Conservation (phyloP, 139 green algal genomes). For the Asterochloris erici region DNA sequence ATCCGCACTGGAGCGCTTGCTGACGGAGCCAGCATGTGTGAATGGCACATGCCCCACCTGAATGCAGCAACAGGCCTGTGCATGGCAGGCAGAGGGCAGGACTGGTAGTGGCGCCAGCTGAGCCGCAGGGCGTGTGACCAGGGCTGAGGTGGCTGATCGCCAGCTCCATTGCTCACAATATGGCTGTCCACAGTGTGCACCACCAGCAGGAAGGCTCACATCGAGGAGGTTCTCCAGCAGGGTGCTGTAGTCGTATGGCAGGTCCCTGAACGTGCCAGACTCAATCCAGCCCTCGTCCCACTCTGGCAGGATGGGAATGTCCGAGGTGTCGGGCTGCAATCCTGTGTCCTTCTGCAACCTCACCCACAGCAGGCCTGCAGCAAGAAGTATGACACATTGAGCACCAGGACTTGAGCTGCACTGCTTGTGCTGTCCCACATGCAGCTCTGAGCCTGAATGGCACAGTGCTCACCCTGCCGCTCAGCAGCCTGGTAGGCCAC, state of each 20-base stretch:
- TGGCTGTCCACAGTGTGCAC: too few relatives aligned
- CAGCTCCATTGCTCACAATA: too few relatives aligned
- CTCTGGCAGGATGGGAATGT: conserved; percentile 39
- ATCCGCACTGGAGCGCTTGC: conserved; percentile 27
- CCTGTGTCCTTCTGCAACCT: not conserved
- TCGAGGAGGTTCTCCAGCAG: conserved; percentile 51
- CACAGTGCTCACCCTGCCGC: conserved; percentile 23
- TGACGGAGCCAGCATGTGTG: conserved; percentile 47
- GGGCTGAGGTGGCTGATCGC: too few relatives aligned
- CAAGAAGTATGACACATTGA: not conserved
- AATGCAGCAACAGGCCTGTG: too few relatives aligned
- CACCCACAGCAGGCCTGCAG: conserved; percentile 44
- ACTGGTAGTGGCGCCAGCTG: too few relatives aligned
- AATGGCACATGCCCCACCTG: conserved; percentile 44
- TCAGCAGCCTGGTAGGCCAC: conserved; percentile 33
- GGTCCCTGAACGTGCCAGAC: conserved; percentile 27
- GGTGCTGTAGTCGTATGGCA: conserved; percentile 37
- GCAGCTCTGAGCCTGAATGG: not conserved
- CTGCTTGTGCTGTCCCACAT: not conserved
- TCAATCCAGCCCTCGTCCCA: conserved; percentile 16
- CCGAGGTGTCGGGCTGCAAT: not conserved
- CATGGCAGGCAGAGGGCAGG: too few relatives aligned
- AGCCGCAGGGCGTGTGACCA: too few relatives aligned
- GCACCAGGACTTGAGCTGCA: not conserved
- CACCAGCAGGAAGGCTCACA: not conserved